Evolutionary conservation across 805 yeast species (phyloP).

Genomic region (Lipomyces anomalus): DNA sequence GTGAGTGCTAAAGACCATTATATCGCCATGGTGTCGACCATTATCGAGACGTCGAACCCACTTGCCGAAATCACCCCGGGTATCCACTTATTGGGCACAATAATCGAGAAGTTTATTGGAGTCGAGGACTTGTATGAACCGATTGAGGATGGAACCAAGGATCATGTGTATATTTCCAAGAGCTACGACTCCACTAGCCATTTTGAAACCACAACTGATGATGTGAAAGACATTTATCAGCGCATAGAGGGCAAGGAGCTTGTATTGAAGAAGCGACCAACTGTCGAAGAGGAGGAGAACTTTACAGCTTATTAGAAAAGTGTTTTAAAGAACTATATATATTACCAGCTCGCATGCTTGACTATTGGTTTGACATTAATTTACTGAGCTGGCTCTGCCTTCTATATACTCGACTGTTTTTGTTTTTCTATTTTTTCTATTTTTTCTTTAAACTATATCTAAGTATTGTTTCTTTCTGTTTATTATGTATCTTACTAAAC

Average conservation of each 20-base stretch:
- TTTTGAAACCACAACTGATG: constrained; percentile 94
- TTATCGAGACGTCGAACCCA: constrained; percentile 88
- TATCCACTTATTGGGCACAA: constrained; percentile 76
- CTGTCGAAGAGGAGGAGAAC: constrained; percentile 57
- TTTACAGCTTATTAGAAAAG: constrained; percentile 21
- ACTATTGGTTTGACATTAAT: too few relatives aligned
- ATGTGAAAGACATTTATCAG: constrained; percentile 87
- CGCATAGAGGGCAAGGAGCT: constrained; percentile 90
- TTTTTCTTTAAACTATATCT: too few relatives aligned
- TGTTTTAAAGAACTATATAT: too few relatives aligned
- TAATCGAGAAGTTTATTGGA: constrained; percentile 84
- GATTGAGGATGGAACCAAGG: constrained; percentile 68
- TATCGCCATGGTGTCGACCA: constrained; percentile 88
- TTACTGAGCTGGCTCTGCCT: too few relatives aligned
- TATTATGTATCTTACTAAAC: too few relatives aligned
- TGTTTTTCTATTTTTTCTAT: too few relatives aligned
- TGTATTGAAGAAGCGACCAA: constrained; percentile 70
- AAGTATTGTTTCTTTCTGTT: too few relatives aligned
- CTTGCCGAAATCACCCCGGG: constrained; percentile 92
- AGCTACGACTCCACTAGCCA: constrained; percentile 94
- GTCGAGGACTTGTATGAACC: constrained; percentile 90
- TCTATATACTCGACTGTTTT: too few relatives aligned
- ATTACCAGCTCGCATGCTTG: too few relatives aligned
- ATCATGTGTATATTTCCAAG: constrained; percentile 74
- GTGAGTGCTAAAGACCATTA: constrained; percentile 85